phyloP scores from a whole-genome alignment of 805 yeast species.

The Barnettozyma populi region DNA sequence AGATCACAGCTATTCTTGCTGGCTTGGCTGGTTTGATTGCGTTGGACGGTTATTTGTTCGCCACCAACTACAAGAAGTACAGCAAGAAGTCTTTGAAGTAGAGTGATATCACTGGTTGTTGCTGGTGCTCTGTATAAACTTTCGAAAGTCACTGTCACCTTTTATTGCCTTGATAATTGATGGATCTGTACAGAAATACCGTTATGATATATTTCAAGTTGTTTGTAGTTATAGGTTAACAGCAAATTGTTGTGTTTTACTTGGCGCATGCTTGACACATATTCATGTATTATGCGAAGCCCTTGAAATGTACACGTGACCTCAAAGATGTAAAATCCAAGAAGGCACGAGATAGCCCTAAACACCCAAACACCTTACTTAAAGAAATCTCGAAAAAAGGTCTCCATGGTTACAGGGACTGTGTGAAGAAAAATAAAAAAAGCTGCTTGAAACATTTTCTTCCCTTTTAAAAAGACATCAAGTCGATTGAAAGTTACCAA shows the following conservation, averaged over 20 bases:
- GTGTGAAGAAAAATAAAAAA: conserved; percentile 5
- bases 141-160: background rate
- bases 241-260: too few species aligned
- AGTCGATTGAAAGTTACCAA: conserved; percentile 51
- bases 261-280: background rate
- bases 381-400: background rate
- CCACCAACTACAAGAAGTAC: conserved; percentile 49
- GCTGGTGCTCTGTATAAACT: background rate
- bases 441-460: background rate
- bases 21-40: conserved; percentile 49
- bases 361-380: conserved; percentile 6
- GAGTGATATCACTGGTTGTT: background rate
- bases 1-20: conserved; percentile 45
- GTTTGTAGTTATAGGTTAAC: too few species aligned
- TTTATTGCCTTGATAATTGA: background rate
- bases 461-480: conserved; percentile 7
- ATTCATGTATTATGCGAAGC: background rate
- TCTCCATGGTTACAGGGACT: background rate
- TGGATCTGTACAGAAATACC: background rate
- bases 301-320: background rate
- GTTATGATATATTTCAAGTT: background rate
- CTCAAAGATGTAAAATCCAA: background rate
- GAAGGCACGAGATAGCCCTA: background rate
- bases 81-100: conserved; percentile 32
- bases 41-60: conserved; percentile 49